Percentiles rank a stretch among this genome's conserved stretches.
phyloP scores from a whole-genome alignment of 768 basidiomycete genomes.

The Boletus rubescentipes region DNA sequence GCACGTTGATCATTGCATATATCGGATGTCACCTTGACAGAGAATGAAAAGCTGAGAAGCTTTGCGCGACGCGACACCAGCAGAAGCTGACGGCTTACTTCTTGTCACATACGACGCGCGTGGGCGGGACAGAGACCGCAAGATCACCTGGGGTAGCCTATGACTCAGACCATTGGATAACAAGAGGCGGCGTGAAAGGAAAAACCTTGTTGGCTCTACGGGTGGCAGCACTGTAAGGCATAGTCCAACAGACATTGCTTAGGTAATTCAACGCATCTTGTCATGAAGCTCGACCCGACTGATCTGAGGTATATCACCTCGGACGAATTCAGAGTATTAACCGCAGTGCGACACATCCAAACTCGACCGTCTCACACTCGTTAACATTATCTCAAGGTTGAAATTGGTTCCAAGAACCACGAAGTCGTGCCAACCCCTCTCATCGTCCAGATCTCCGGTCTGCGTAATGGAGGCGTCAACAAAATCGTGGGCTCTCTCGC shows the following conservation, averaged over 20 bases:
- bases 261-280: slow-evolving; percentile 6
- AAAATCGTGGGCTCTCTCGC: slow-evolving; percentile 88
- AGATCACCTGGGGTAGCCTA: slow-evolving; percentile 27
- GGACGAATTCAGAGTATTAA: slow-evolving; percentile 94
- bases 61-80: neutral
- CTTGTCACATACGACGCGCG: slow-evolving; percentile 6
- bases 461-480: slow-evolving; percentile 90
- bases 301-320: slow-evolving; percentile 90
- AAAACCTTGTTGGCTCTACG: slow-evolving; percentile 37
- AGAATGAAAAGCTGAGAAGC: slow-evolving; percentile 23
- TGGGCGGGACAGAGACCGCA: slow-evolving; percentile 13
- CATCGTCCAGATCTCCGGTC: slow-evolving; percentile 90
- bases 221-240: slow-evolving; percentile 21
- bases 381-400: slow-evolving; percentile 56
- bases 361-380: neutral
- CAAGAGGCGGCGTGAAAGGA: neutral
- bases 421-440: slow-evolving; percentile 89
- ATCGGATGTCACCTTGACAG: slow-evolving; percentile 28
- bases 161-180: neutral
- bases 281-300: slow-evolving; percentile 92
- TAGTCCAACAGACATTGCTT: slow-evolving; percentile 3
- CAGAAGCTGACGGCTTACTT: slow-evolving; percentile 11
- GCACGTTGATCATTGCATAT: slow-evolving; percentile 38
- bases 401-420: slow-evolving; percentile 98
- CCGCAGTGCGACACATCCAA: slow-evolving; percentile 59